These are phyloP conservation scores for Monascus ruber DNA, from an alignment of 2,329 filamentous ascomycete species.

Conservation along the genomic window DNA sequence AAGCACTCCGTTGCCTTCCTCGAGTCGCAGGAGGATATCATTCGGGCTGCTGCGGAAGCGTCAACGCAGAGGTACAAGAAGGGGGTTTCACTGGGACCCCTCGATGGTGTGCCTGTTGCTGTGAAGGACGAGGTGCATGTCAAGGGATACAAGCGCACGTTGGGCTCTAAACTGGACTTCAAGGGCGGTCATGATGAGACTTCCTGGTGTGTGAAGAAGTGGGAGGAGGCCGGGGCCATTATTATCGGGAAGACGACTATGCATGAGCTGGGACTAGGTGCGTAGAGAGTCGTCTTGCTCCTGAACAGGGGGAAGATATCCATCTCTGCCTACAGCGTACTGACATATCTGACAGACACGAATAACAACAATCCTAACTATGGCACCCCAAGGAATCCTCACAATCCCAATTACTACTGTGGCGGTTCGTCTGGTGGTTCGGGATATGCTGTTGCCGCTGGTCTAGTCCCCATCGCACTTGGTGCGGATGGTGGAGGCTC, in stretches of 20 bases:
- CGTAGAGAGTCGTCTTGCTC: slow-evolving; percentile 10
- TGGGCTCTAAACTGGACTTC: slow-evolving; percentile 53
- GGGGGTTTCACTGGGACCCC: slow-evolving; percentile 52
- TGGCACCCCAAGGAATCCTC: slow-evolving; percentile 67
- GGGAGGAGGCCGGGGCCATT: slow-evolving; percentile 64
- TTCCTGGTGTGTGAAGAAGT: slow-evolving; percentile 58
- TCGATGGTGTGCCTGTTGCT: slow-evolving; percentile 74
- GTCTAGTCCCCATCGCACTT: slow-evolving; percentile 59
- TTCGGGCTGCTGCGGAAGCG: slow-evolving; percentile 56
- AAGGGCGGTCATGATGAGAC: slow-evolving; percentile 43
- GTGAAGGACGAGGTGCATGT: slow-evolving; percentile 73
- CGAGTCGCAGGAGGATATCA: slow-evolving; percentile 51
- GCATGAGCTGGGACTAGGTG: slow-evolving; percentile 66
- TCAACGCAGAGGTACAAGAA: slow-evolving; percentile 62
- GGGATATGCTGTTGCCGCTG: slow-evolving; percentile 57
- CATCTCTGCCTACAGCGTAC: neutral
- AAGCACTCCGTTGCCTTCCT: slow-evolving; percentile 63
- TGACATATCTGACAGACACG: slow-evolving; percentile 41
- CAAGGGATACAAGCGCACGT: slow-evolving; percentile 56
- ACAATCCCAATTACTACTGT: slow-evolving; percentile 65
- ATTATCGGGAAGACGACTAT: slow-evolving; percentile 66
- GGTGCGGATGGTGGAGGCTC: slow-evolving; percentile 69
- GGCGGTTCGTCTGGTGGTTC: slow-evolving; percentile 72
- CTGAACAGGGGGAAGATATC: neutral
- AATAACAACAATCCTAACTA: slow-evolving; percentile 70